Evolutionary conservation across 176 grass and related monocot genomes (phyloP), one percentile per base, ranked within the genome.

Genomic region (Lolium multiflorum): DNA sequence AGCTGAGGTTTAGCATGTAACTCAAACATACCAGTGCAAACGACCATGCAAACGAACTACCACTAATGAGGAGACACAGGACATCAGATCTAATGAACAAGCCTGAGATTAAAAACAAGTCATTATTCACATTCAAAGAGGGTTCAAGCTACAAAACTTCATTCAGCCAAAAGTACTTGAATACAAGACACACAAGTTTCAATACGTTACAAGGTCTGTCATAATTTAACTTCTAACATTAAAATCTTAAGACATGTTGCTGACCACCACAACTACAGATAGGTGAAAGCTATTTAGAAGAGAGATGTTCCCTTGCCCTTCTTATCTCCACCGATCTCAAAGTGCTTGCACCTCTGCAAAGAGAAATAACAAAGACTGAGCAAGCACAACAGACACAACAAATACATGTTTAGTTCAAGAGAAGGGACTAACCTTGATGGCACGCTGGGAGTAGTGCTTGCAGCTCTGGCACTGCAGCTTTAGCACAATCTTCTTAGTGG

Each of bases 271-370:
- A 35, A 65, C 47, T 49, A 55, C 78, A 87, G 74, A 88, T 70
- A 77, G 76, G 62, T 38, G 48, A 83, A 55, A 54, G 1, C 68
- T 75, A 68, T 68, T 84, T 92, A 98, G 86, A 98, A 95, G 49
- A 98, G 96, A 11, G 93, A 95, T 46, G 96, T 98, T 71, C 96
- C 96, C 91, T 98, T 98, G 73, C 96, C 96, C 91, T 95, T 95
- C 91, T 95, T 98, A 88, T 98, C 96, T 88, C 93, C 95, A 26
- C 89, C 93, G 71, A 98, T 98, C 85, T 98, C 96, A 76, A 98
- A 98, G 86, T 98, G 96, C 88, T 98, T 98, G 88, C 96, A 98
- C 76, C 93, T 92, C 96, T 98, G 83, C 46, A 80, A 0, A 71
- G 0, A 71, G 16, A 0, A 90, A 67, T 26, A 4, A 18, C 3